phyloP scores from a whole-genome alignment of 257 asterid genomes.

The Penstemon newberryi region DNA sequence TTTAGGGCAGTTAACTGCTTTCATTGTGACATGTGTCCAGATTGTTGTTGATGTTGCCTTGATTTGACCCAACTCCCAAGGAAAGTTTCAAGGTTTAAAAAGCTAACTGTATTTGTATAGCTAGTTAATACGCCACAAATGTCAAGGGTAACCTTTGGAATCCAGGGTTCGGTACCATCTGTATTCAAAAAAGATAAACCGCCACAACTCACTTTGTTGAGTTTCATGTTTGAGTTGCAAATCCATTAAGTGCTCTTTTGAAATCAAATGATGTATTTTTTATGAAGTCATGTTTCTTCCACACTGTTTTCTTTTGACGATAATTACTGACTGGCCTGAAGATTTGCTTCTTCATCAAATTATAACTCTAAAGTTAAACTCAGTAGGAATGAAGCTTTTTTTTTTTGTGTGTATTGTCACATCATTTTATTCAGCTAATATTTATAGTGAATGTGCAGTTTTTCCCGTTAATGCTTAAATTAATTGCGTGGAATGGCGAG shows the following conservation, averaged over 20 bases:
- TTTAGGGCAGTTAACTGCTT: constrained; percentile 4
- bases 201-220: neutral
- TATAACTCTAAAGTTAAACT: neutral
- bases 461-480: constrained; percentile 87
- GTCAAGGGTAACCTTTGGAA: neutral
- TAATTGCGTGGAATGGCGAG: constrained; percentile 97
- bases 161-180: neutral
- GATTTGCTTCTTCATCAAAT: constrained; percentile 18
- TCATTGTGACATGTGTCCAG: neutral
- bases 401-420: constrained; percentile 11
- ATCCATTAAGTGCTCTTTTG: neutral
- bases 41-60: constrained; percentile 15
- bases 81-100: constrained; percentile 8
- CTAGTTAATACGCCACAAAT: neutral
- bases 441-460: constrained; percentile 58
- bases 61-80: neutral
- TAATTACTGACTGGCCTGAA: constrained; percentile 10
- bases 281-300: constrained; percentile 10
- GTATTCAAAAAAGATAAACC: neutral
- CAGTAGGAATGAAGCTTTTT: neutral
- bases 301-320: constrained; percentile 13
- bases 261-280: constrained; percentile 2
- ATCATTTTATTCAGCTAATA: constrained; percentile 25
- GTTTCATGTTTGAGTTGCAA: constrained; percentile 15
- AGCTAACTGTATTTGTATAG: neutral